These are phyloP conservation scores for Lachancea quebecensis DNA, from an alignment of 805 yeast species.

Conservation along the genomic window DNA sequence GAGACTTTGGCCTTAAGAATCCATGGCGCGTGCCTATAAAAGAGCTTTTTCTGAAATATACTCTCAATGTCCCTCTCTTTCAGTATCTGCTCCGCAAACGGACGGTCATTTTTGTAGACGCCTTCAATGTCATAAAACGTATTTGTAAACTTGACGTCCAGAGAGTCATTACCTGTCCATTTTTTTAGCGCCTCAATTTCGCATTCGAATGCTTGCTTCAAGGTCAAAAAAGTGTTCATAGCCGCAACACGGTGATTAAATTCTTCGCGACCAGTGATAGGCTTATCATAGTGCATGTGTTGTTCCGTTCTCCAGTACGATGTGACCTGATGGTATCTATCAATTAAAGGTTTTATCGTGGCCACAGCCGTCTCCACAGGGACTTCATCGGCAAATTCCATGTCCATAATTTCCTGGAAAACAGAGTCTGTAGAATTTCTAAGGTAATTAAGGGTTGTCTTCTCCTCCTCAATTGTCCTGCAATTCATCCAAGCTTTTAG, in stretches of 20 bases:
- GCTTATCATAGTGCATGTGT: conserved; percentile 75
- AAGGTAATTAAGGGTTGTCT: conserved; percentile 56
- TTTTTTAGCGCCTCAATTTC: conserved; percentile 53
- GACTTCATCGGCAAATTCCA: conserved; percentile 44
- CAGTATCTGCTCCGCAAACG: conserved; percentile 76
- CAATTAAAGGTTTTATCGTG: conserved; percentile 52
- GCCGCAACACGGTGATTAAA: conserved; percentile 68
- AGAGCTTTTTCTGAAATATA: conserved; percentile 62
- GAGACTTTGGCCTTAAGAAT: conserved; percentile 73
- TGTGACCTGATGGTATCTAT: conserved; percentile 58
- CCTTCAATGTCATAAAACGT: conserved; percentile 20
- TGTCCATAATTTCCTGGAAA: conserved; percentile 59
- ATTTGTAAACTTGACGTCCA: conserved; percentile 44
- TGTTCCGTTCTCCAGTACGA: conserved; percentile 72
- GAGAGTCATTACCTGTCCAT: conserved; percentile 82
- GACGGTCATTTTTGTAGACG: conserved; percentile 53
- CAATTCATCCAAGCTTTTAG: conserved; percentile 76
- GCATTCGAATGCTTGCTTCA: conserved; percentile 58
- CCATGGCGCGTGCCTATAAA: conserved; percentile 71
- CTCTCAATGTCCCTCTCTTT: conserved; percentile 72
- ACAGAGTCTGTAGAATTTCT: conserved; percentile 68
- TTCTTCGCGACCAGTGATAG: conserved; percentile 54
- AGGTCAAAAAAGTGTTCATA: conserved; percentile 73
- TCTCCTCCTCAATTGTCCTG: conserved; percentile 73
- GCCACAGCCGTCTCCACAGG: conserved; percentile 34